Percentiles rank a stretch among this genome's conserved stretches.
These are phyloP conservation scores for Knufia fluminis DNA, from an alignment of 2,329 filamentous ascomycete genomes.

Conservation along the genomic window DNA sequence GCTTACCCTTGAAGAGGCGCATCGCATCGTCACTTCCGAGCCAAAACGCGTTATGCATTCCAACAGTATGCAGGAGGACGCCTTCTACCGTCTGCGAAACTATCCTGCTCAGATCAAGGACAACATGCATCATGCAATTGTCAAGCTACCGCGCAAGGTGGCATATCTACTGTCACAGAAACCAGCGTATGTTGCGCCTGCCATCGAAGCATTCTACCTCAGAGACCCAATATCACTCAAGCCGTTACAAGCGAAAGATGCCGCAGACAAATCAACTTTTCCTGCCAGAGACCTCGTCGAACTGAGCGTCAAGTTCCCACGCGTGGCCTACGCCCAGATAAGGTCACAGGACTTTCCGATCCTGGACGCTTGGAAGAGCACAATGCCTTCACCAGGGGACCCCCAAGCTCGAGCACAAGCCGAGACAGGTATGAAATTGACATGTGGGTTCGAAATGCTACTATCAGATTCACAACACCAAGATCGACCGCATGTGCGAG, in stretches of 20 bases:
- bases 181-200: conserved; percentile 68
- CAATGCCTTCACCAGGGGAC: conserved; percentile 31
- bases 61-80: conserved; percentile 69
- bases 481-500: conserved; percentile 60
- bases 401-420: conserved; percentile 40
- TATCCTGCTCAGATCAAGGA: conserved; percentile 68
- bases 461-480: conserved; percentile 57
- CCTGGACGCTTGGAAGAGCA: conserved; percentile 48
- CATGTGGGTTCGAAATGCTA: conserved; percentile 86
- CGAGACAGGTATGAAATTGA: conserved; percentile 79
- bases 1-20: conserved; percentile 57
- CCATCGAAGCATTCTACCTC: conserved; percentile 85
- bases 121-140: conserved; percentile 65
- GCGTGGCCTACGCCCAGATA: conserved; percentile 81
- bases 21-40: conserved; percentile 48
- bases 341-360: conserved; percentile 71
- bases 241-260: conserved; percentile 51
- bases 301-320: conserved; percentile 72
- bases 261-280: conserved; percentile 49
- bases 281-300: conserved; percentile 70
- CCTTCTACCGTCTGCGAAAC: conserved; percentile 77
- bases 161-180: conserved; percentile 68
- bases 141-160: conserved; percentile 70
- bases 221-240: conserved; percentile 71
- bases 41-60: conserved; percentile 59